Percentiles rank a stretch among this genome's conserved stretches.
phyloP scores from a whole-genome alignment of 2,329 filamentous ascomycete species.

The Sporothrix humicola region DNA sequence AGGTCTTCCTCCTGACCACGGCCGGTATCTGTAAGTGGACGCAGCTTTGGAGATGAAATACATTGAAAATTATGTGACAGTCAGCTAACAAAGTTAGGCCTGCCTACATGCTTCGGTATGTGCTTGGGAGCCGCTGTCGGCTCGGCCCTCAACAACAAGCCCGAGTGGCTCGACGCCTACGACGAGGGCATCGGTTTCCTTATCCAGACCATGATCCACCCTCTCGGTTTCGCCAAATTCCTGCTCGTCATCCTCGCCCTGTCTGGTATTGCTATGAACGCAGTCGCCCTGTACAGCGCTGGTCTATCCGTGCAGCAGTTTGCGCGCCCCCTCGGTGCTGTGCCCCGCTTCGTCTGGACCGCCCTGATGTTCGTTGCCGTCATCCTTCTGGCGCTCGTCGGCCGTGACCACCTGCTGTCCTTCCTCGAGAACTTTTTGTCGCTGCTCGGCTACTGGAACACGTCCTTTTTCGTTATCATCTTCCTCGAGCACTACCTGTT shows the following conservation, averaged over 20 bases:
- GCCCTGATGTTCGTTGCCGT: slow-evolving; percentile 53
- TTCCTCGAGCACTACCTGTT: slow-evolving; percentile 57
- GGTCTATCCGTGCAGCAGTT: slow-evolving; percentile 51
- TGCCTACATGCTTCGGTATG: slow-evolving; percentile 62
- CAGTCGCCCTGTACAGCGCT: slow-evolving; percentile 51
- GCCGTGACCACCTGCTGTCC: slow-evolving; percentile 50
- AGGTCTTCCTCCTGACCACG: slow-evolving; percentile 56
- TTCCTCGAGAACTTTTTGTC: slow-evolving; percentile 56
- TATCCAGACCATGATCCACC: slow-evolving; percentile 63
- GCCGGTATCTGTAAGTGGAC: slow-evolving; percentile 49
- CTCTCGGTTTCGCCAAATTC: slow-evolving; percentile 67
- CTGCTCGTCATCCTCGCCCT: slow-evolving; percentile 64
- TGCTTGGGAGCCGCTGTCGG: slow-evolving; percentile 67
- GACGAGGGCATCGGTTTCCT: slow-evolving; percentile 62
- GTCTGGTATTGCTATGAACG: slow-evolving; percentile 54
- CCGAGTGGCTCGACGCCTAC: slow-evolving; percentile 61
- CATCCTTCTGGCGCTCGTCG: slow-evolving; percentile 52
- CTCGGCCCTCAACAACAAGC: slow-evolving; percentile 61
- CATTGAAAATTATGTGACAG: neutral
- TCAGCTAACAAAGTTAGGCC: slow-evolving; percentile 37
- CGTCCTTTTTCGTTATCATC: slow-evolving; percentile 55
- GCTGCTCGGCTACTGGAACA: slow-evolving; percentile 58
- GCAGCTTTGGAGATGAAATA: neutral
- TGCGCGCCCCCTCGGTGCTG: slow-evolving; percentile 49
- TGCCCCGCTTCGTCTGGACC: slow-evolving; percentile 58